Evolutionary conservation across 2,329 filamentous ascomycete species (phyloP).

Genomic region (Aspergillus sergii): DNA sequence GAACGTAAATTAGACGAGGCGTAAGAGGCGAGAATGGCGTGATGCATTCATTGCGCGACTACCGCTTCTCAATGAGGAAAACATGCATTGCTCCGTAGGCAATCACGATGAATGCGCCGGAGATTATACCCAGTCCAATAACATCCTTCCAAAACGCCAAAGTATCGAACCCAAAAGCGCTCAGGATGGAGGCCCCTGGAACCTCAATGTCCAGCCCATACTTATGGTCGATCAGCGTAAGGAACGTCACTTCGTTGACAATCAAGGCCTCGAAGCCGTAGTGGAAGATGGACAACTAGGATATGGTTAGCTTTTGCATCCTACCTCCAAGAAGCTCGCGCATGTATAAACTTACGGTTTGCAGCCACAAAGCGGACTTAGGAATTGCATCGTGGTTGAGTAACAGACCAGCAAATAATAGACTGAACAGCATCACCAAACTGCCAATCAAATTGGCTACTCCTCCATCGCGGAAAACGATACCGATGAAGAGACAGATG

Average conservation of each 20-base stretch:
- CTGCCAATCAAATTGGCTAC: constrained; percentile 94
- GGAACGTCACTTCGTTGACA: constrained; percentile 91
- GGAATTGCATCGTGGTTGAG: constrained; percentile 95
- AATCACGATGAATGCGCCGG: constrained; percentile 78
- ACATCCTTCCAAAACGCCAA: constrained; percentile 83
- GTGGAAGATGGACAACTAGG: constrained; percentile 88
- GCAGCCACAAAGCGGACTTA: constrained; percentile 80
- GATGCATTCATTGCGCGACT: constrained; percentile 24
- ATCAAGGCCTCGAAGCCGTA: constrained; percentile 96
- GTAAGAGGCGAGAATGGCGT: neutral
- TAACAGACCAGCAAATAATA: constrained; percentile 90
- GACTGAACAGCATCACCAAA: constrained; percentile 94
- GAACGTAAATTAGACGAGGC: neutral
- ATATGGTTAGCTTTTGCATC: constrained; percentile 22
- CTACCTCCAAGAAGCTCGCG: neutral
- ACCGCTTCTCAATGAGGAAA: constrained; percentile 85
- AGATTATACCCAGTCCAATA: constrained; percentile 78
- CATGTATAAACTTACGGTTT: constrained; percentile 61
- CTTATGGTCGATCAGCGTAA: constrained; percentile 89
- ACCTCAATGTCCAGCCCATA: constrained; percentile 97
- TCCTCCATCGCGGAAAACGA: constrained; percentile 86
- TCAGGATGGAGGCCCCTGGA: constrained; percentile 89
- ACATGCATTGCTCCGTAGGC: constrained; percentile 94
- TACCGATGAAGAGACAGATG: constrained; percentile 94
- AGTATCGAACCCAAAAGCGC: constrained; percentile 92